Evolutionary conservation across 139 green algal genomes (phyloP), one percentile per base, ranked within the genome.

Genomic region (Desmodesmus armatus): DNA sequence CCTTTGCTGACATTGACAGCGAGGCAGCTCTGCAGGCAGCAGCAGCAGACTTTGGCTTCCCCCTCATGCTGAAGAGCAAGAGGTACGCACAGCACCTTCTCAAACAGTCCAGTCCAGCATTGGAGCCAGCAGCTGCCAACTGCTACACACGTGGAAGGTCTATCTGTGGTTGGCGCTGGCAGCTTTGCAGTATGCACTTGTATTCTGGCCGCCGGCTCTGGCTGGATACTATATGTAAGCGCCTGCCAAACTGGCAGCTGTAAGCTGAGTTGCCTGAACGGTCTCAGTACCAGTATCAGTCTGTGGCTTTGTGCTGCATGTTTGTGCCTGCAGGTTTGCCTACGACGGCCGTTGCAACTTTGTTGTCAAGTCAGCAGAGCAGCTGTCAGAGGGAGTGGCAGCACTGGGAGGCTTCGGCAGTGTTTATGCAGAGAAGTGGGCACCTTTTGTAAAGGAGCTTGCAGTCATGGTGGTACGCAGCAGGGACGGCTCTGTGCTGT

Each of bases 271-370:
- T n/a, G n/a, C n/a, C n/a, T n/a, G n/a, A n/a, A n/a, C n/a, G n/a
- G n/a, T n/a, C n/a, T n/a, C n/a, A n/a, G n/a, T n/a, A n/a, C n/a
- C n/a, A n/a, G n/a, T n/a, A n/a, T n/a, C n/a, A n/a, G 60, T 2
- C n/a, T 69, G 60, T 39, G n/a, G 60, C 60, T 29, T 69, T 17
- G 60, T 40, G 60, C 60, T 39, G 60, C n/a, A 17, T 9, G n/a
- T 40, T n/a, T n/a, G n/a, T 3, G 7, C 51, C 37, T 84, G 80
- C 76, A 93, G 93, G 47, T 83, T 98, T 41, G 97, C 97, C 2
- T 99, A 99, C 75, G 97, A 99, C 86, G 97, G 97, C 41, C 91
- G 93, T 29, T 97, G 97, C 41, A 99, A 99, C 88, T 95, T 92
- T 9, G 92, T 98, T 7, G 94, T 98, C 6, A 75, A 80, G 9